Conservation (phyloP, 2,329 filamentous ascomycete genomes). For the Paracoccidioides lutzii region DNA sequence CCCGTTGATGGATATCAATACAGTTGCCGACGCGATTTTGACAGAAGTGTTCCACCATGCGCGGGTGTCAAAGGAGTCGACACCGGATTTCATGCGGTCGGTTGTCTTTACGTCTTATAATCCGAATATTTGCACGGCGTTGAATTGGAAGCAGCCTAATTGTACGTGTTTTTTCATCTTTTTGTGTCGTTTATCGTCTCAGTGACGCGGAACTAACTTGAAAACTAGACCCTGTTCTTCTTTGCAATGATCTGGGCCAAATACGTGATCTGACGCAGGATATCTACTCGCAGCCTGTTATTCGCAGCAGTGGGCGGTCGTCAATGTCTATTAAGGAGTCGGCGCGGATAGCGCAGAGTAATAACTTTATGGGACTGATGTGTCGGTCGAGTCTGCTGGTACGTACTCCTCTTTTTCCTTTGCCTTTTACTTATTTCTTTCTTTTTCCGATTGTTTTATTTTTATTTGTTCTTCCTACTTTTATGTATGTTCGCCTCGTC, state of each 20-base stretch:
- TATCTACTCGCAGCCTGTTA: constrained; percentile 27
- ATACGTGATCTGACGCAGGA: constrained; percentile 29
- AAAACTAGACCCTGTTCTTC: constrained; percentile 64
- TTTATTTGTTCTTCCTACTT: neutral
- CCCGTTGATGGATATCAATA: constrained; percentile 70
- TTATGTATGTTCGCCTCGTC: neutral
- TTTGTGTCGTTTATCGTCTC: neutral
- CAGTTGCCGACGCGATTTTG: constrained; percentile 71
- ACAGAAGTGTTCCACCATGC: constrained; percentile 85
- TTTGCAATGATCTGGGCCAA: constrained; percentile 79
- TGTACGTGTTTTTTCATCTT: constrained; percentile 41
- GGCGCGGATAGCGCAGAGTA: constrained; percentile 81
- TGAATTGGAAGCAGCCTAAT: constrained; percentile 99
- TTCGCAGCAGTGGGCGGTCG: constrained; percentile 53
- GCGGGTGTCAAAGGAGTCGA: constrained; percentile 50
- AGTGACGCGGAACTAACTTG: neutral
- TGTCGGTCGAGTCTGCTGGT: constrained; percentile 79
- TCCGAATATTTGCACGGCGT: constrained; percentile 71
- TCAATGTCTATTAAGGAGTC: constrained; percentile 88
- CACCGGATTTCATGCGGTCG: constrained; percentile 63
- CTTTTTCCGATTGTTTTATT: neutral
- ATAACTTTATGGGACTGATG: constrained; percentile 96
- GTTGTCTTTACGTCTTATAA: constrained; percentile 95
- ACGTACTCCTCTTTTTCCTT: constrained; percentile 26
- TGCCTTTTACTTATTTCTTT: neutral